A percentile compares a stretch with the other conserved stretches of the same genome.
These are phyloP conservation scores for Chrysosporium queenslandicum DNA, from an alignment of 2,329 filamentous ascomycete species.

Conservation along the genomic window DNA sequence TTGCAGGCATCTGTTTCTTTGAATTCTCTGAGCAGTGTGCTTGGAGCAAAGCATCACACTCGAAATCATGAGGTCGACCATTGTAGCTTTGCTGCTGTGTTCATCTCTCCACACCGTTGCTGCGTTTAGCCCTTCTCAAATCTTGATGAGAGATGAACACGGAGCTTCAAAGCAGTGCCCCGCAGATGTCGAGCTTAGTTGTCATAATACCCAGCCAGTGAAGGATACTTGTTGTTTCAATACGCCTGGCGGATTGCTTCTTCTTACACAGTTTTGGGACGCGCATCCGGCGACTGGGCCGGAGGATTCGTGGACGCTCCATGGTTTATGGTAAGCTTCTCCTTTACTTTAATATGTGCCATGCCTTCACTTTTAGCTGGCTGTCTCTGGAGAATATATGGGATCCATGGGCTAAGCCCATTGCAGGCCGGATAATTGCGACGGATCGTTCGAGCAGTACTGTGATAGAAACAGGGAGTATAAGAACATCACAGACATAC, in stretches of 20 bases:
- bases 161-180: slow-evolving; percentile 23
- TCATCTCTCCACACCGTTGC: background rate
- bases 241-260: slow-evolving; percentile 46
- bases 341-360: background rate
- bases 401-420: background rate
- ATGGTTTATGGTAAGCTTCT: slow-evolving; percentile 43
- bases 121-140: background rate
- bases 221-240: slow-evolving; percentile 50
- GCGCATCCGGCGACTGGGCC: slow-evolving; percentile 46
- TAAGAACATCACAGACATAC: slow-evolving; percentile 48
- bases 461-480: slow-evolving; percentile 48
- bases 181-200: slow-evolving; percentile 41
- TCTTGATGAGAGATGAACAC: background rate
- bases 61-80: slow-evolving; percentile 1
- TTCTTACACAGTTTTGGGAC: slow-evolving; percentile 55
- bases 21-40: too few species aligned
- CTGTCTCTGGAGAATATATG: background rate
- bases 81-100: background rate
- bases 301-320: slow-evolving; percentile 48
- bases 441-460: slow-evolving; percentile 47
- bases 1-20: too few species aligned
- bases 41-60: too few species aligned
- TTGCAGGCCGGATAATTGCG: slow-evolving; percentile 44
- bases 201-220: slow-evolving; percentile 44
- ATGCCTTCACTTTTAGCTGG: background rate